A percentile compares a stretch with the other conserved stretches of the same genome.
Evolutionary conservation across 2,329 filamentous ascomycete genomes (phyloP).

Genomic region (Fusarium hostae): DNA sequence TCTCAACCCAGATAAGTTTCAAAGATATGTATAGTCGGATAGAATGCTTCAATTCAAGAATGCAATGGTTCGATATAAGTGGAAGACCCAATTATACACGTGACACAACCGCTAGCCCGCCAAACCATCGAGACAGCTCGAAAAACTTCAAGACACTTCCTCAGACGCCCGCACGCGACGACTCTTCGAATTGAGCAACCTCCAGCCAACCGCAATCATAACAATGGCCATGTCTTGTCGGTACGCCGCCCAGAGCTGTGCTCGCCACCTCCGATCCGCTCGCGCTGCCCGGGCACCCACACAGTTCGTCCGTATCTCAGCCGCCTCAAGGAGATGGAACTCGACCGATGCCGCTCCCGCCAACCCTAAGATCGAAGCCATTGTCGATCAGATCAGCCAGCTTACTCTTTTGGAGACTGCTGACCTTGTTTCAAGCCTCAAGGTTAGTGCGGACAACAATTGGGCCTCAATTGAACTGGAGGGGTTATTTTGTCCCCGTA

Average conservation of each 20-base stretch:
- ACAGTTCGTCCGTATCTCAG: conserved; percentile 58
- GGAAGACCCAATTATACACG: conserved; percentile 30
- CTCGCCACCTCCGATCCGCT: conserved; percentile 67
- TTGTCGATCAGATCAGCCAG: conserved; percentile 98
- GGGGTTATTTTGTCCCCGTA: not conserved
- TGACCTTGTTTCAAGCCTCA: conserved; percentile 92
- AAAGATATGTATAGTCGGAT: not conserved
- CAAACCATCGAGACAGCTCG: conserved; percentile 48
- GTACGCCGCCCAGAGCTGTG: conserved; percentile 72
- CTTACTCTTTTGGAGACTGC: conserved; percentile 98
- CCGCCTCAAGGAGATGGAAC: conserved; percentile 80
- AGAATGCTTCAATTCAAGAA: not conserved
- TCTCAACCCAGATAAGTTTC: not conserved
- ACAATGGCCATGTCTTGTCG: conserved; percentile 72
- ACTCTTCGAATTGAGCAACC: conserved; percentile 44
- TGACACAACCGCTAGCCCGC: conserved; percentile 39
- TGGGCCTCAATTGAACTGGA: conserved; percentile 23
- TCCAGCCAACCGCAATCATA: conserved; percentile 44
- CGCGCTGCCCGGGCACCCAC: conserved; percentile 59
- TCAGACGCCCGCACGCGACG: conserved; percentile 47
- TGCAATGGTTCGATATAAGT: conserved; percentile 2
- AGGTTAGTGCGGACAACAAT: conserved; percentile 67
- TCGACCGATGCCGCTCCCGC: conserved; percentile 76
- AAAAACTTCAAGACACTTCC: conserved; percentile 55
- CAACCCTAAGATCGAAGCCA: conserved; percentile 92